These are phyloP conservation scores for Talaromyces sp. DNA, from an alignment of 2,329 filamentous ascomycete species.

Conservation along the genomic window DNA sequence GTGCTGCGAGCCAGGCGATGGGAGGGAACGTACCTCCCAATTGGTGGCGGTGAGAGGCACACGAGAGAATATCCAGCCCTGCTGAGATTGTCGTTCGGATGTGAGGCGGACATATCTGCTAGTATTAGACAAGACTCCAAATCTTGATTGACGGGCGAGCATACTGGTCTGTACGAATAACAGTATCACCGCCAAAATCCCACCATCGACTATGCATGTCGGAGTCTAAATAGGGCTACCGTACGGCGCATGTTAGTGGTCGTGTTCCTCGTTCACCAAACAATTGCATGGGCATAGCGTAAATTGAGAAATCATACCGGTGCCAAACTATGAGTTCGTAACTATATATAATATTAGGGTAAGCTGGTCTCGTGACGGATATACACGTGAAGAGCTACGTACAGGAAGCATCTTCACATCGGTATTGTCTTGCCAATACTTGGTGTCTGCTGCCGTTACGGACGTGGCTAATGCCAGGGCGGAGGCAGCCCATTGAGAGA, in stretches of 20 bases:
- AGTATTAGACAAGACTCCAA: not conserved
- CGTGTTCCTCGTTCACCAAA: not conserved
- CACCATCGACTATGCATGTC: constrained; percentile 99
- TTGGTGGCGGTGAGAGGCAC: constrained; percentile 96
- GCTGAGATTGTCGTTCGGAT: constrained; percentile 82
- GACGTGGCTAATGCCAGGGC: constrained; percentile 32
- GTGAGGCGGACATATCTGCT: constrained; percentile 88
- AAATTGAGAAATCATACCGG: constrained; percentile 58
- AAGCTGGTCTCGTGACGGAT: not conserved
- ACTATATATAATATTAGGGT: constrained; percentile 45
- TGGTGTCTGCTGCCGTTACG: not conserved
- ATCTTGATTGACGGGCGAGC: not conserved
- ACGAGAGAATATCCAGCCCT: constrained; percentile 89
- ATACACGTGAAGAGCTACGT: constrained; percentile 33
- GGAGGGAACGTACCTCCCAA: constrained; percentile 67
- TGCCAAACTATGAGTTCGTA: constrained; percentile 80
- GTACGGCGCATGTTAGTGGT: constrained; percentile 9
- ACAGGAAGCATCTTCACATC: constrained; percentile 65
- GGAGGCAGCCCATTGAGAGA: constrained; percentile 20
- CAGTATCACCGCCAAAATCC: constrained; percentile 94
- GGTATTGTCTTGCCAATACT: constrained; percentile 44
- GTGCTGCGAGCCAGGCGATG: not conserved
- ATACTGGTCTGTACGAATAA: constrained; percentile 66
- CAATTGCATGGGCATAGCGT: not conserved
- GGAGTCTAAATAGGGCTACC: constrained; percentile 89